Evolutionary conservation across 768 basidiomycete genomes (phyloP), one percentile per base, ranked within the genome.

Genomic region (Lactarius hatsudake): DNA sequence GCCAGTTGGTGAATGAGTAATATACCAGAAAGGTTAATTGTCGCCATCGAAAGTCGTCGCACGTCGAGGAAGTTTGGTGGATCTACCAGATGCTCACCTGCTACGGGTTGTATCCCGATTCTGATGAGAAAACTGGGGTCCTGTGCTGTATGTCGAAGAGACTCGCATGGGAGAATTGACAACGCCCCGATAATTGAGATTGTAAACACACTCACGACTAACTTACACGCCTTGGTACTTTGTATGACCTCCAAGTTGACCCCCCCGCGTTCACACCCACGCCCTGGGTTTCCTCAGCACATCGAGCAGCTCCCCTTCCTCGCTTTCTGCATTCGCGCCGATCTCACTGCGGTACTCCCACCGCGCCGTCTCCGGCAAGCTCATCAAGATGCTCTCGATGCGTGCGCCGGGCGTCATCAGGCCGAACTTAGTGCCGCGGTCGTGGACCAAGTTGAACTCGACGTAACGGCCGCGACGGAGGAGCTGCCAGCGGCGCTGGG

Each of bases 401-500:
- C 84, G 76, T 40, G 86, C 79, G 10, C 86, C 85, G 5, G 87
- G 88, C 18, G 85, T 84, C 66, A 77, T 78, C 59, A 89, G 77
- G 12, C 86, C 87, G 68, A 87, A 89, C 74, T 86, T 87, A 20
- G 88, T 88, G 5, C 87, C 89, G 48, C 88, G 79, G 73, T 89
- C 87, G 72, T 84, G 80, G n/a, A 87, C 82, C 64, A 90, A 78
- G 75, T 86, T 88, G 76, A 89, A 99, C 76, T 99, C 96, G 61
- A 96, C 96, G 74, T 98, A 96, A 69, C 96, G 83, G 1, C 96
- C 96, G 30, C 96, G 81, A 51, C 97, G 83, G 32, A 99, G 72
- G 63, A 96, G 85, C 77, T 98, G 96, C 97, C 97, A 99, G 59
- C 96, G 83, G 58, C 94, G 85, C 68, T 93, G 81, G 36, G 82